These are phyloP conservation scores for Penicillium olsonii DNA, from an alignment of 2,329 filamentous ascomycete species.

Conservation along the genomic window DNA sequence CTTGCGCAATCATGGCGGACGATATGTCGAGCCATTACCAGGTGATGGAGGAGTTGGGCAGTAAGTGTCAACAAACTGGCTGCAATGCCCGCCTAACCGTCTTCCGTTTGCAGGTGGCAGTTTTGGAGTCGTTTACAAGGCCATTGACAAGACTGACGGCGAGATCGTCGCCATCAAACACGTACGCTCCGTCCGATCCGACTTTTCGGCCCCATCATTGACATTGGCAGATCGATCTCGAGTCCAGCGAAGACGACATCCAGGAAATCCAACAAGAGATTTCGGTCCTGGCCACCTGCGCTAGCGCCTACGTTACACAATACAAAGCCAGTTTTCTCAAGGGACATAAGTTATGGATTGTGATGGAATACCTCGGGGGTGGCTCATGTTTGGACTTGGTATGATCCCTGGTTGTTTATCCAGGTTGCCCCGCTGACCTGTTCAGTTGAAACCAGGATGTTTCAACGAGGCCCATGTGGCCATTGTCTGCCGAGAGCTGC, in stretches of 20 bases:
- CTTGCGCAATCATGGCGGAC: slow-evolving; percentile 40
- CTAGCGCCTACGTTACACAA: slow-evolving; percentile 89
- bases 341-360: slow-evolving; percentile 97
- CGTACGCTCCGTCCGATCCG: slow-evolving; percentile 54
- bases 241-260: slow-evolving; percentile 97
- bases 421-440: slow-evolving; percentile 18
- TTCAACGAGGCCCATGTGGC: slow-evolving; percentile 91
- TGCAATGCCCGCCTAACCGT: slow-evolving; percentile 16
- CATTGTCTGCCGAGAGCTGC: slow-evolving; percentile 87
- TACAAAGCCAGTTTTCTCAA: slow-evolving; percentile 97
- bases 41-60: slow-evolving; percentile 92
- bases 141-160: slow-evolving; percentile 84
- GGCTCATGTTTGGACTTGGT: slow-evolving; percentile 94
- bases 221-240: slow-evolving; percentile 80
- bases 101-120: slow-evolving; percentile 68
- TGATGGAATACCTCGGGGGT: slow-evolving; percentile 96
- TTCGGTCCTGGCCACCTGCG: slow-evolving; percentile 89
- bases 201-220: slow-evolving; percentile 7
- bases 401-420: slow-evolving; percentile 31
- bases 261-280: slow-evolving; percentile 98
- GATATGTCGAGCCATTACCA: slow-evolving; percentile 83
- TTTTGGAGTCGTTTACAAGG: slow-evolving; percentile 96
- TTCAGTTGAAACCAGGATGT: slow-evolving; percentile 80
- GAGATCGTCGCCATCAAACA: slow-evolving; percentile 97
- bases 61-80: slow-evolving; percentile 57